These are phyloP conservation scores for Sporothrix brunneoviolacea DNA, from an alignment of 2,329 filamentous ascomycete genomes.

Conservation along the genomic window DNA sequence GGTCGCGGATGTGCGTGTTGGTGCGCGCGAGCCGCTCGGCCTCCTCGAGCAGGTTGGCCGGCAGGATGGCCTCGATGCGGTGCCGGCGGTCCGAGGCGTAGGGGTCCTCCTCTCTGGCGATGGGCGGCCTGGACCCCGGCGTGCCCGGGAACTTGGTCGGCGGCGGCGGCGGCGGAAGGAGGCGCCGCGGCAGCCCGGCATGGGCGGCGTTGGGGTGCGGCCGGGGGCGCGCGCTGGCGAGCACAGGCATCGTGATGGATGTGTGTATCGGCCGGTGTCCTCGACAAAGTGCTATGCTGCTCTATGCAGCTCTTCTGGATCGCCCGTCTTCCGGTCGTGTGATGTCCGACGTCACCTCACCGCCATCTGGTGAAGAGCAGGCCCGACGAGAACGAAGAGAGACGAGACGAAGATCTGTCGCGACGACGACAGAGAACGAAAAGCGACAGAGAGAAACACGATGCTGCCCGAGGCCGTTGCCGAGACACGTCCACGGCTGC, in stretches of 20 bases:
- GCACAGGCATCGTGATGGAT: neutral
- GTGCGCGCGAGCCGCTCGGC: neutral
- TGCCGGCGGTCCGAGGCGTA: neutral
- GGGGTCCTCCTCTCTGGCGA: neutral
- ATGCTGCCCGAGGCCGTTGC: too few relatives aligned
- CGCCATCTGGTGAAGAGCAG: too few relatives aligned
- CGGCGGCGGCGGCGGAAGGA: neutral
- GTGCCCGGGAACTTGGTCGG: too few relatives aligned
- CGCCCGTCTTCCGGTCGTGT: too few relatives aligned
- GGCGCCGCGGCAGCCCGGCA: neutral
- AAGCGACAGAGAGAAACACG: neutral
- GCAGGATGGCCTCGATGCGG: neutral
- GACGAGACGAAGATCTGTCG: too few relatives aligned
- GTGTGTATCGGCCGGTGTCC: too few relatives aligned
- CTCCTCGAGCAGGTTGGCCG: neutral
- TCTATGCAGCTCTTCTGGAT: too few relatives aligned
- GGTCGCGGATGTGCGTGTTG: conserved; percentile 3
- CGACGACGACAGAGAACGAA: neutral
- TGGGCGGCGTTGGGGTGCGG: conserved; percentile 2
- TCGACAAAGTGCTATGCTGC: too few relatives aligned
- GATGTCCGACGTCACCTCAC: too few relatives aligned
- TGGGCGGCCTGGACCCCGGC: neutral
- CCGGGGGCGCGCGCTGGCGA: neutral
- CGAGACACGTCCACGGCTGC: neutral
- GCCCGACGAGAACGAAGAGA: too few relatives aligned